These are phyloP conservation scores for Coelastrella sp. DNA, from an alignment of 139 green algal genomes.

Conservation along the genomic window DNA sequence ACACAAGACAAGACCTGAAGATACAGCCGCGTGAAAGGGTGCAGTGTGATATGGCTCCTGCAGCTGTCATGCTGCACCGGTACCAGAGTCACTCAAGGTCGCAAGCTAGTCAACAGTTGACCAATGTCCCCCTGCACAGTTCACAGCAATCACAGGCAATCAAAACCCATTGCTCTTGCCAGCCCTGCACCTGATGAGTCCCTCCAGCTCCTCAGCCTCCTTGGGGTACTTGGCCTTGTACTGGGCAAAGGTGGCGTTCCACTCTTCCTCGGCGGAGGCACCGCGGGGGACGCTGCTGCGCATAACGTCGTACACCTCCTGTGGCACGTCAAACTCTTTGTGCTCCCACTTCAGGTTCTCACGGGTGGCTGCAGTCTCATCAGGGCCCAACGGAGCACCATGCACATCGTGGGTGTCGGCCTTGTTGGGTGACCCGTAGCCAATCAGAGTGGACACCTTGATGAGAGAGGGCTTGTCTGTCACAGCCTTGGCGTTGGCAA, in stretches of 20 bases:
- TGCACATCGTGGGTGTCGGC: conserved; percentile 97
- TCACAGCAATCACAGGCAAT: background rate
- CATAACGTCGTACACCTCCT: conserved; percentile 79
- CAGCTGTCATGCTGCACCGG: too few species aligned
- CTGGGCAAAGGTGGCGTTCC: conserved; percentile 71
- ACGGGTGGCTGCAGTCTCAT: conserved; percentile 95
- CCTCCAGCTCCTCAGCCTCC: conserved; percentile 59
- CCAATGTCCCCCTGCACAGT: background rate
- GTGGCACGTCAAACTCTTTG: conserved; percentile 93
- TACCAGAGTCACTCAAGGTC: too few species aligned
- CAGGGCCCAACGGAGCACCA: conserved; percentile 93
- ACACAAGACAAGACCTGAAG: background rate
- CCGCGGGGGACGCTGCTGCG: conserved; percentile 62
- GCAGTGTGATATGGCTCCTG: too few species aligned
- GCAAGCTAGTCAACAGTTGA: too few species aligned
- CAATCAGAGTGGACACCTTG: conserved; percentile 98
- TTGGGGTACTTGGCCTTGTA: conserved; percentile 89
- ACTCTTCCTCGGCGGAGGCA: conserved; percentile 77
- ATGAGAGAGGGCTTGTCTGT: conserved; percentile 98
- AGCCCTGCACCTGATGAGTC: background rate
- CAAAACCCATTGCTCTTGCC: background rate
- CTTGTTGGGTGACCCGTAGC: conserved; percentile 99
- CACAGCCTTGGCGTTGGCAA: conserved; percentile 84
- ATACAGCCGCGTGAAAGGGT: background rate
- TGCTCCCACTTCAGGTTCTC: conserved; percentile 96